A percentile compares a stretch with the other conserved stretches of the same genome.
Evolutionary conservation across 2,329 filamentous ascomycete species (phyloP).

Genomic region (Akanthomyces muscarius): DNA sequence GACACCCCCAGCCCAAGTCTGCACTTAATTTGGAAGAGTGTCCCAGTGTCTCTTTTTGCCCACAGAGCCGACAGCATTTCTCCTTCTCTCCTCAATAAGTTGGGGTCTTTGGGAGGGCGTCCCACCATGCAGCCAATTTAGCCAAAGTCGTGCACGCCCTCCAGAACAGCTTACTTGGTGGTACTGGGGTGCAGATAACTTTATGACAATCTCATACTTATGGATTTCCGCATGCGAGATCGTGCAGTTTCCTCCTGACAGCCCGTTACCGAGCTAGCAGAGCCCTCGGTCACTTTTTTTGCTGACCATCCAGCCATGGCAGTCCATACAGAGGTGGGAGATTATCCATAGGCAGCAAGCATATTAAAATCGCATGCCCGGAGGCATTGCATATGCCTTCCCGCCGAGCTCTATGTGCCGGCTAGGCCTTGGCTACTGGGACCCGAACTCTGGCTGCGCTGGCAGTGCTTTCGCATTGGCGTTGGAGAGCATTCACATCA

Average conservation of each 20-base stretch:
- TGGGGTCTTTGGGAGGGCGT: neutral
- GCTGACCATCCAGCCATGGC: neutral
- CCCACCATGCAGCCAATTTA: constrained; percentile 9
- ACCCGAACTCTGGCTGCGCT: no score
- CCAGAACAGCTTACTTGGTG: neutral
- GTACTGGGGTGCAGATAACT: neutral
- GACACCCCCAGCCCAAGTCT: neutral
- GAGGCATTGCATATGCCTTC: no score
- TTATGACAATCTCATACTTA: neutral
- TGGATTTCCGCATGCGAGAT: neutral
- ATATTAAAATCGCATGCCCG: no score
- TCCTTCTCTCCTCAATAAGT: neutral
- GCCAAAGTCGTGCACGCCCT: neutral
- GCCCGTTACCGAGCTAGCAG: no score
- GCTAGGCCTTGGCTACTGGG: no score
- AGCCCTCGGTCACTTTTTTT: neutral
- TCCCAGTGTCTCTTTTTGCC: neutral
- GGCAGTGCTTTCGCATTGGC: neutral
- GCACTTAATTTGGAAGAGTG: neutral
- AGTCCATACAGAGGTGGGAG: neutral
- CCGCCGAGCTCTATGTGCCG: no score
- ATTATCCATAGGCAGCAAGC: no score
- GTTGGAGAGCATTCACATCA: neutral
- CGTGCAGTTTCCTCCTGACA: neutral
- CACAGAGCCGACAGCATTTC: neutral